Conservation (phyloP, 2,329 filamentous ascomycete genomes). For the Stromatinia cepivora region DNA sequence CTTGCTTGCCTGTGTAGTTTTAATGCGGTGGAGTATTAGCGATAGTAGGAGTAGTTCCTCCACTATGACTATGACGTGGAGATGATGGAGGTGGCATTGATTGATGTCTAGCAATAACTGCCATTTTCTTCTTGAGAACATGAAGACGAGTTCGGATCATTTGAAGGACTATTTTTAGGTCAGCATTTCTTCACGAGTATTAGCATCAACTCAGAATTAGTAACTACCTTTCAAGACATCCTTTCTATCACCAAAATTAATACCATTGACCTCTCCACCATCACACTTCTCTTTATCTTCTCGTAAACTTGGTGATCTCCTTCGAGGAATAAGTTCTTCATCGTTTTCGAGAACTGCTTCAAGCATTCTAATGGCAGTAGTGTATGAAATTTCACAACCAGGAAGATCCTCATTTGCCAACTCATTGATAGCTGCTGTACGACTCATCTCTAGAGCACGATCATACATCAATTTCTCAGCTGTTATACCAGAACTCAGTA, state of each 20-base stretch:
- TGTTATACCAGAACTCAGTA: constrained; percentile 83
- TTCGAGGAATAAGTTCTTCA: constrained; percentile 54
- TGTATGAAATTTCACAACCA: constrained; percentile 89
- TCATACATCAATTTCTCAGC: constrained; percentile 99
- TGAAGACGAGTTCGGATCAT: constrained; percentile 61
- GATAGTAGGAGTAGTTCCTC: constrained; percentile 40
- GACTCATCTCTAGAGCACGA: constrained; percentile 93
- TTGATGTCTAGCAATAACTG: constrained; percentile 55
- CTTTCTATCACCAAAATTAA: constrained; percentile 70
- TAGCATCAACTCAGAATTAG: not conserved
- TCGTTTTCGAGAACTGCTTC: constrained; percentile 91
- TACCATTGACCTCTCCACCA: constrained; percentile 51
- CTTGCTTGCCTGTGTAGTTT: constrained; percentile 12
- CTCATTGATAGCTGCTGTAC: constrained; percentile 90
- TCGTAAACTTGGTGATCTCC: constrained; percentile 43
- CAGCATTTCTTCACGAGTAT: constrained; percentile 28
- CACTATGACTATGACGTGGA: constrained; percentile 38
- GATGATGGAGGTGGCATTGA: constrained; percentile 34
- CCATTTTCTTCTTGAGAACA: constrained; percentile 60
- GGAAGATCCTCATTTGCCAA: constrained; percentile 85
- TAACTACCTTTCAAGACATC: constrained; percentile 70
- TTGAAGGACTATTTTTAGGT: constrained; percentile 53
- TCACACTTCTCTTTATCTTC: constrained; percentile 48
- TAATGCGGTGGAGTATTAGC: constrained; percentile 39
- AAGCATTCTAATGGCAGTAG: constrained; percentile 90